Conservation (phyloP, 345 rosid genomes). For the Sonneratia caseolaris region DNA sequence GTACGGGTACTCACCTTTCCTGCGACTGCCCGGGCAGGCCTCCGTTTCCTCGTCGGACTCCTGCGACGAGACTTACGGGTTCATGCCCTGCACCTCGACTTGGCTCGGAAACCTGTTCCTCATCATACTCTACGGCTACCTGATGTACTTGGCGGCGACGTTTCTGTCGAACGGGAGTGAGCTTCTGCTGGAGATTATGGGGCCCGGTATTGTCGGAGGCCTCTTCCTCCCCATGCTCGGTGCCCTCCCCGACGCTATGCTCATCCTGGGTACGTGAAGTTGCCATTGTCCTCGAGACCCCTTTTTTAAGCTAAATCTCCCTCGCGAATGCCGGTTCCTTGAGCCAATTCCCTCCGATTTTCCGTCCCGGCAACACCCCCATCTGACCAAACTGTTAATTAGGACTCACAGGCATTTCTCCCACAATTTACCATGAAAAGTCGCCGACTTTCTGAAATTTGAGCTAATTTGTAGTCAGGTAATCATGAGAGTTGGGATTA, state of each 20-base stretch:
- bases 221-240: conserved; percentile 88
- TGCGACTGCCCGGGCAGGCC: conserved; percentile 6
- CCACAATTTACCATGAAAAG: background rate
- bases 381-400: background rate
- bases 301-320: background rate
- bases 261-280: conserved; percentile 56
- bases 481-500: background rate
- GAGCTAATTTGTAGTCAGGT: background rate
- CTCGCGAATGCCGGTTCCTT: background rate
- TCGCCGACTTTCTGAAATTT: background rate
- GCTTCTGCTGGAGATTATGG: conserved; percentile 81
- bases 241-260: conserved; percentile 97
- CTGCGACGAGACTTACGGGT: conserved; percentile 88
- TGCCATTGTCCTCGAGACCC: background rate
- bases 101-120: conserved; percentile 63
- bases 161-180: conserved; percentile 79
- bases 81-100: conserved; percentile 84
- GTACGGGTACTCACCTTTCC: conserved; percentile 3
- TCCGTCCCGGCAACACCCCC: background rate
- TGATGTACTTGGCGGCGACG: conserved; percentile 77
- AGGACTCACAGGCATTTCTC: background rate
- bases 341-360: background rate
- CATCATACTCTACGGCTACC: conserved; percentile 64
- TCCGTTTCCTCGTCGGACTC: conserved; percentile 14
- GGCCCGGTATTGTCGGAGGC: conserved; percentile 93